Base-by-base conservation (phyloP, 2,329 filamentous ascomycete genomes). In the Clonostachys sp. region DNA sequence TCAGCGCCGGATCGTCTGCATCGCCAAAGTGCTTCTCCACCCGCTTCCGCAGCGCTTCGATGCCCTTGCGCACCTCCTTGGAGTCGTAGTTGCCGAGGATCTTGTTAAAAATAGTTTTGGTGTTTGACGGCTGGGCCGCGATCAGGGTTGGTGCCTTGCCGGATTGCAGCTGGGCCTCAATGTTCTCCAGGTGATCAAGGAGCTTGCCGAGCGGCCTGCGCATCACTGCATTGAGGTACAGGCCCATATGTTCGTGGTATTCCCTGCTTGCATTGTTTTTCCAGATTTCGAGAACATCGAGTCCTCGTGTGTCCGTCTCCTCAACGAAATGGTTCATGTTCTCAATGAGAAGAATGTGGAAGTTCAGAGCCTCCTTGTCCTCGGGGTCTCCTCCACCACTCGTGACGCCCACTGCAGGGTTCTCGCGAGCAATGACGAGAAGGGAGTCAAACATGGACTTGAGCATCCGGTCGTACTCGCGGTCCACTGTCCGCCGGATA, bases 251-350 rank as follows among this genome's bases (percentile, higher is more conserved):
- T 67, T 96, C 91, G 46, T 79, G 74, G 65, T 95, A 84, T 68
- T 96, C 91, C 42, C 82, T 77, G 34, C 80, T 74, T 2, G 92
- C 94, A 48, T 86, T 85, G 38, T 84, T 81, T 60, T 84, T 87
- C 89, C 91, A 96, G 55, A 89, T 83, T 50, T 89, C 83, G 5
- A 97, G 77, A 1, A 95, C 83, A 8, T 87, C 79, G 52, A 94
- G 82, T 36, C 80, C 78, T 16, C 82, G 79, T 14, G 86, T 76
- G 55, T 95, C 89, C 9, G 95, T 87, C 65, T 96, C 91, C 63
- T 97, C 91, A 12, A 94, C 75, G 68, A 95, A 97, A 67, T 96
- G 91, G 61, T 96, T 95, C 91, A 96, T 96, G 66, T 99, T 99
- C 67, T 99, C 92, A 56, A 99, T 97, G 46, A 97, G 78, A 34